Base-by-base conservation (phyloP, 169 alveolate species). In the Perkinsus olseni region DNA sequence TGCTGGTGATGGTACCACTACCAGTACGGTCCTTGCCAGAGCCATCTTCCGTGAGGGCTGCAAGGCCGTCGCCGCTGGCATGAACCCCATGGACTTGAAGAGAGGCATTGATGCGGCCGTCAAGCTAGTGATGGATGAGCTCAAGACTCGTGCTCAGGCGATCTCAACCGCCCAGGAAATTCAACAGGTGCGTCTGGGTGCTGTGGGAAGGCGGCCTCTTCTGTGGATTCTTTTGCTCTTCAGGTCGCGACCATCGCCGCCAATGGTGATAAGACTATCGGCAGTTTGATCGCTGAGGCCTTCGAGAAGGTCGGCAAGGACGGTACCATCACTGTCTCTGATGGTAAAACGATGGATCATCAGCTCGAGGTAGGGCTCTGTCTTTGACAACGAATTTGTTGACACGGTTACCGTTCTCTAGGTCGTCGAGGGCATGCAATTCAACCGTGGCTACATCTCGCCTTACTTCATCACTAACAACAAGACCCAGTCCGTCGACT, bases 1-100 rank as follows among this genome's bases (percentile, higher is more conserved):
- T 93, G 99, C 99, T 74, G 99, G 99, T 38, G 99, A 99, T 95
- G 99, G 99, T 48, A 99, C 99, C 50, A 99, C 99, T 0, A 99
- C 99, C 31, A 99, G 99, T 50, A 99, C 99, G 0, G 98, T 99
- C 48, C 96, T 99, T 62, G 99, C 99, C 24, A 96, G 99, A 74
- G 99, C 99, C 50, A 98, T 99, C 91, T 99, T 97, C 97, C 98
- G 98, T 94, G 99, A 98, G 74, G 99, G 99, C 39, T 98, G 99
- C 96, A 98, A 98, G 94, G 98, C 99, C 37, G 99, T 99, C 37
- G 99, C 99, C 91, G 99, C 99, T 24, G 99, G 99, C 38, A 96
- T 99, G 97, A 99, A 99, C 96, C 99, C 99, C 20, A 98, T 99
- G 99, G 99, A 99, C 95, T 94, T 99, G 91, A 96, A 99, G 94